Evolutionary conservation across 2,329 filamentous ascomycete genomes (phyloP).

Genomic region (Diaporthe citriasiana): DNA sequence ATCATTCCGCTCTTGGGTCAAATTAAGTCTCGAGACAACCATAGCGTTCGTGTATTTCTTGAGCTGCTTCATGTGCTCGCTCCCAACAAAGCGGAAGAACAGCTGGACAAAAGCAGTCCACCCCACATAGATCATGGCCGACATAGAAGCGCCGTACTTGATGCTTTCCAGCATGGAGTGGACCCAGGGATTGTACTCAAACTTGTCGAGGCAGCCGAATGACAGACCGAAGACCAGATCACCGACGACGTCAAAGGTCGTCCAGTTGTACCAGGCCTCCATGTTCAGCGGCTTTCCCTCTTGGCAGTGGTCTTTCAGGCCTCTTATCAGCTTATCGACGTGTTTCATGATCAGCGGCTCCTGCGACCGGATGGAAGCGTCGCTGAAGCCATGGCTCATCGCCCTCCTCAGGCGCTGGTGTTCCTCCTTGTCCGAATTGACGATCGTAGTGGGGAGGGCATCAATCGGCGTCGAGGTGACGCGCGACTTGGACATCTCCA

Average conservation of each 20-base stretch:
- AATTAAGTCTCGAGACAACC: conserved; percentile 23
- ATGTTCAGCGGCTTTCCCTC: conserved; percentile 31
- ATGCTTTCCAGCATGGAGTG: conserved; percentile 37
- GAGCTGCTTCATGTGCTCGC: conserved; percentile 17
- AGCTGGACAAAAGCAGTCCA: background rate
- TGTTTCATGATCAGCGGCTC: conserved; percentile 40
- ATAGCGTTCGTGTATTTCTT: background rate
- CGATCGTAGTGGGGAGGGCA: background rate
- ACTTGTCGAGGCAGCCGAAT: conserved; percentile 41
- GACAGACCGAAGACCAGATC: conserved; percentile 40
- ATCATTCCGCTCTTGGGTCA: conserved; percentile 17
- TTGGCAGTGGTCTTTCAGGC: conserved; percentile 19
- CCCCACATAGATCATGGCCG: conserved; percentile 2
- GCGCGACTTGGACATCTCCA: conserved; percentile 32
- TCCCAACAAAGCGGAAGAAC: conserved; percentile 14
- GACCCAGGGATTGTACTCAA: conserved; percentile 40
- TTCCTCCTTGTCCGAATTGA: conserved; percentile 32
- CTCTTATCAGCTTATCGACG: conserved; percentile 30
- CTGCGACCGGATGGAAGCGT: conserved; percentile 36
- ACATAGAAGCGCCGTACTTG: conserved; percentile 24
- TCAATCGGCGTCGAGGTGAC: background rate
- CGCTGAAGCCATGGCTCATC: conserved; percentile 39
- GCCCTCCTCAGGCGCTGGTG: conserved; percentile 34
- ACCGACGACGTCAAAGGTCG: conserved; percentile 40
- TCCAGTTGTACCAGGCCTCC: conserved; percentile 41